Evolutionary conservation across 805 yeast genomes (phyloP).

Genomic region (Clavispora vitiphila): DNA sequence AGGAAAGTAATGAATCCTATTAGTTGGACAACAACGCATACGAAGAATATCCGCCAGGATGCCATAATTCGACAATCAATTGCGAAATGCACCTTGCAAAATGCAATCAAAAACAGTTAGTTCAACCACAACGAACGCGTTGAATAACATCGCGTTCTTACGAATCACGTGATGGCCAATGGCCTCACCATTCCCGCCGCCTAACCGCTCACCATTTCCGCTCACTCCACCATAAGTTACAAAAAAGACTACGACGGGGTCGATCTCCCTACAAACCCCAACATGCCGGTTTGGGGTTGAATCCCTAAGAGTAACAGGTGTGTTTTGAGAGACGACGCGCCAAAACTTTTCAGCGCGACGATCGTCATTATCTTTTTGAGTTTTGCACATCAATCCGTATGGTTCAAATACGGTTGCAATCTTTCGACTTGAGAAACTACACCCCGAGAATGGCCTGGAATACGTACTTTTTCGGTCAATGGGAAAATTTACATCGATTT

Average conservation of each 20-base stretch:
- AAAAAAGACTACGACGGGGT: constrained; percentile 34
- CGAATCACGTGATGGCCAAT: neutral
- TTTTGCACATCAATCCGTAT: too few species aligned
- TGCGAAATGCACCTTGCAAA: neutral
- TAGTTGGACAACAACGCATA: constrained; percentile 17
- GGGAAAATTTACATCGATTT: too few species aligned
- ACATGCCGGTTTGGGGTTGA: constrained; percentile 67
- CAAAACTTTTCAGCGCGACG: constrained; percentile 62
- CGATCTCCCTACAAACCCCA: constrained; percentile 38
- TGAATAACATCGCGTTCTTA: too few species aligned
- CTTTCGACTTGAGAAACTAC: too few species aligned
- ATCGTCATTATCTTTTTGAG: too few species aligned
- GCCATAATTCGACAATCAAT: neutral
- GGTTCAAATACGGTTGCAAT: too few species aligned
- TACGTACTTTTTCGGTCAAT: too few species aligned
- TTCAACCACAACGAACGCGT: too few species aligned
- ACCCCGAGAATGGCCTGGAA: too few species aligned
- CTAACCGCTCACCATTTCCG: too few species aligned
- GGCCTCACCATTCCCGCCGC: too few species aligned
- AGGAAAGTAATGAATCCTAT: constrained; percentile 60
- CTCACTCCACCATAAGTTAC: constrained; percentile 23
- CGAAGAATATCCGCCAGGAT: neutral
- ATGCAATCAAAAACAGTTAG: too few species aligned
- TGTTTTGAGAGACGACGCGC: constrained; percentile 67
- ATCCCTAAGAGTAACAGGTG: constrained; percentile 72